Base-by-base conservation (phyloP, 2,329 filamentous ascomycete species). In the Beauveria pseudobassiana region DNA sequence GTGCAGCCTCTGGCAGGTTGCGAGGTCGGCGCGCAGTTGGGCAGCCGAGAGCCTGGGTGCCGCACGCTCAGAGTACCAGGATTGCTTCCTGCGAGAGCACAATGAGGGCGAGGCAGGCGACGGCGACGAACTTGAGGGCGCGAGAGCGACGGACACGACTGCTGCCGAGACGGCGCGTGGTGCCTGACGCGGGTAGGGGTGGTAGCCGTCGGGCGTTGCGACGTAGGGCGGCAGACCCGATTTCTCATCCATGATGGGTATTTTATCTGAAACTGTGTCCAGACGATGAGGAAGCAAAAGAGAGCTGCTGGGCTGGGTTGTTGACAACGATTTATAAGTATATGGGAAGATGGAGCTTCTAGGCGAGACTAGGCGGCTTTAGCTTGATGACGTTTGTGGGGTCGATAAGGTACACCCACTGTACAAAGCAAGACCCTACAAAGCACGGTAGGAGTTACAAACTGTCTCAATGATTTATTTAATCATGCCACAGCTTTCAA, bases 1-100 rank as follows among this genome's bases (percentile, higher is more conserved):
- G 42, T 77, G 80, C 50, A 89, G 76, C 69, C 78, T 79, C 38
- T 78, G 74, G 72, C 87, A 89, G 1, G 78, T 80, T 18, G 75
- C 76, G 24, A 87, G 72, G 65, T 88, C 80, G 14, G 78, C 74
- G 42, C 78, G 73, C 24, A 89, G 75, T 66, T 78, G 80, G 51
- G 80, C 73, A 24, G 78, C 64, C 1, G 85, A 87, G 3, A 88
- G 72, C 20, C 70, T 70, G 20, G 74, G 69, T 20, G 65, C 63
- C 1, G 67, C 68, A 43, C 65, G 53, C 49, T 74, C 63, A 18
- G 66, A 57, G 34, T 62, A 57, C 69, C 67, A 69, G 5, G 80
- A 65, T 64, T 80, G 78, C 64, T 69, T 71, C 78, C 64, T 82
- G 79, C 0, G 78, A 76, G 59, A 78, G 77, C n/a, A 74, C 78